Evolutionary conservation across 2,329 filamentous ascomycete genomes (phyloP), one percentile per base, ranked within the genome.

Genomic region (Fusarium anguioides): DNA sequence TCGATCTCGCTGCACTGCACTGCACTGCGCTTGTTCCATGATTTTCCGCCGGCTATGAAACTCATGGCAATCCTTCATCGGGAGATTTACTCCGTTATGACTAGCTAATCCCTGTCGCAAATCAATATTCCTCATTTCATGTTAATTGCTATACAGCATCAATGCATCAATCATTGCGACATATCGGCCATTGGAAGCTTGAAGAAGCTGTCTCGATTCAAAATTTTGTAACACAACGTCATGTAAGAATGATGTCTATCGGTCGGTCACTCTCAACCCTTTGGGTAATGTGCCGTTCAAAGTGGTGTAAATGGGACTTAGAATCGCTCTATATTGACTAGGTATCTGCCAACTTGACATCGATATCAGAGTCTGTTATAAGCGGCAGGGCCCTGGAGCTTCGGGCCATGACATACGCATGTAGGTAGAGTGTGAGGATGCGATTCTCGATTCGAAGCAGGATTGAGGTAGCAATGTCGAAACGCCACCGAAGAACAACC

Each of bases 1-100:
- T 66, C 70, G 66, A 73, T 72, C 70, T 56, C 10, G 40, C n/a
- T 40, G n/a, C n/a, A n/a, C n/a, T n/a, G n/a, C n/a, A n/a, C n/a
- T n/a, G n/a, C n/a, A n/a, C n/a, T n/a, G 31, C 18, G n/a, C 56
- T 58, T 48, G 23, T 49, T 61, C 45, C 52, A 45, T 51, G 35
- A 21, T 33, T 41, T 23, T 27, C 44, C 21, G 23, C 46, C 24
- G 23, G 57, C 48, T 65, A 33, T 57, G 54, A 55, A 62, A 60
- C 67, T 53, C 51, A 45, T 31, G 47, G 51, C 15, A 33, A 33
- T 23, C 29, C 26, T 36, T 20, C 33, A 42, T 31, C 54, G 31
- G 54, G 45, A 54, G 23, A 68, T 60, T 60, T 47, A 26, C 39
- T 53, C 47, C 49, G 47, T 47, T 31, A 27, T 44, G 48, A 27